A percentile compares a stretch with the other conserved stretches of the same genome.
Conservation (phyloP, 2,329 filamentous ascomycete species). For the Mycosphaerella sp. region DNA sequence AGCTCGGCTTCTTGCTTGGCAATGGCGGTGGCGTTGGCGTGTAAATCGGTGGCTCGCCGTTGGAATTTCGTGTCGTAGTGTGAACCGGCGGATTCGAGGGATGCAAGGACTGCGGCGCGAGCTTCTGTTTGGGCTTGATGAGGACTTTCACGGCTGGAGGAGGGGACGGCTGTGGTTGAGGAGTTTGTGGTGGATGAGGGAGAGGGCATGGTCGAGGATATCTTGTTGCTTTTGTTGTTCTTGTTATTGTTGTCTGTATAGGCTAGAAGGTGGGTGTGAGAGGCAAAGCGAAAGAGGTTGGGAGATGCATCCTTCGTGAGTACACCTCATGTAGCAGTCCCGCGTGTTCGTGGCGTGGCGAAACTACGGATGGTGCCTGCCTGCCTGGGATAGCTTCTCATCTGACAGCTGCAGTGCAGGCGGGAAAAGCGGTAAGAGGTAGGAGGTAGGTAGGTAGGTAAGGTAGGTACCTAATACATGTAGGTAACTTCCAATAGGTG, state of each 20-base stretch:
- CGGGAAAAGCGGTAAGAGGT: slow-evolving; percentile 3
- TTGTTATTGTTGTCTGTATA: too few relatives aligned
- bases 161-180: slow-evolving; percentile 17
- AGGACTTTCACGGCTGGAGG: slow-evolving; percentile 3
- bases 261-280: too few relatives aligned
- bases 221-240: background rate
- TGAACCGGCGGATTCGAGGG: slow-evolving; percentile 54
- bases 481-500: too few relatives aligned
- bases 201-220: background rate
- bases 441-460: too few relatives aligned
- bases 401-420: slow-evolving; percentile 15
- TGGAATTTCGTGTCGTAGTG: slow-evolving; percentile 63
- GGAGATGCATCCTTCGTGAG: too few relatives aligned
- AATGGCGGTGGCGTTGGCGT: slow-evolving; percentile 61
- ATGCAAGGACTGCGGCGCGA: slow-evolving; percentile 46
- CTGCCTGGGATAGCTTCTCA: slow-evolving; percentile 9
- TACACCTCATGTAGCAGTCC: background rate
- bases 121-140: slow-evolving; percentile 41
- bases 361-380: background rate
- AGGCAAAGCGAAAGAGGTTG: too few relatives aligned
- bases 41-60: slow-evolving; percentile 61
- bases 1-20: slow-evolving; percentile 52
- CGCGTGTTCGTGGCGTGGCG: background rate
- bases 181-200: slow-evolving; percentile 15
- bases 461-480: too few relatives aligned